Evolutionary conservation across 2,329 filamentous ascomycete genomes (phyloP), one percentile per base, ranked within the genome.

Genomic region (Microcyclospora tardicrescens): DNA sequence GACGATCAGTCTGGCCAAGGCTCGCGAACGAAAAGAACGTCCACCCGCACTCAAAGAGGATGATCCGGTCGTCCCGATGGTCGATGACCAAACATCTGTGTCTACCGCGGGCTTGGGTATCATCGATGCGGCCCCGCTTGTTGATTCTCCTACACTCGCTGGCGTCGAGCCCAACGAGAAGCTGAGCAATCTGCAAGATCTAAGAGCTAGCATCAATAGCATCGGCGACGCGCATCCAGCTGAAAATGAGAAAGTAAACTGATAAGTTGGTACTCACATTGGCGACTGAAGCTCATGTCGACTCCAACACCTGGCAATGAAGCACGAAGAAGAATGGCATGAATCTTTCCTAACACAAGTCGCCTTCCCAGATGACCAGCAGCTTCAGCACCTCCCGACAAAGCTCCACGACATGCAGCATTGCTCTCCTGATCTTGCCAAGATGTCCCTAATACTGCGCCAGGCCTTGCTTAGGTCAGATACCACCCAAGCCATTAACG

Each of bases 1-100:
- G 68, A 98, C 91, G 0, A 94, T 98, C 39, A 91, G 83, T 16
- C 74, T 98, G 6, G 75, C 80, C 39, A 94, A 94, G 63, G 91
- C 91, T 10, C 78, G 81, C 42, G 75, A 81, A 45, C 84, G 93
- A 78, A 82, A 82, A 40, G 85, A 94, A 57, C 76, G 91, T 5
- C 91, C 91, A 2, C 91, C 87, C 19, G 86, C 85, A 2, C 67
- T 95, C 40, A 89, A 91, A 80, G 81, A 66, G 34, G 52, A 55
- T 11, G 14, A 5, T 11, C 3, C n/a, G 4, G 10, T 5, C n/a
- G 12, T 6, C 6, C 33, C 16, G 4, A 5, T 12, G 12, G 33
- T n/a, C 11, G 13, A 35, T 12, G 12, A 12, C 16, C 11, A 35
- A 11, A 15, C n/a, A 6, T 35, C 33, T 19, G n/a, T 16, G 33